Conservation (phyloP, 257 asterid genomes). For the Paulownia fortunei region DNA sequence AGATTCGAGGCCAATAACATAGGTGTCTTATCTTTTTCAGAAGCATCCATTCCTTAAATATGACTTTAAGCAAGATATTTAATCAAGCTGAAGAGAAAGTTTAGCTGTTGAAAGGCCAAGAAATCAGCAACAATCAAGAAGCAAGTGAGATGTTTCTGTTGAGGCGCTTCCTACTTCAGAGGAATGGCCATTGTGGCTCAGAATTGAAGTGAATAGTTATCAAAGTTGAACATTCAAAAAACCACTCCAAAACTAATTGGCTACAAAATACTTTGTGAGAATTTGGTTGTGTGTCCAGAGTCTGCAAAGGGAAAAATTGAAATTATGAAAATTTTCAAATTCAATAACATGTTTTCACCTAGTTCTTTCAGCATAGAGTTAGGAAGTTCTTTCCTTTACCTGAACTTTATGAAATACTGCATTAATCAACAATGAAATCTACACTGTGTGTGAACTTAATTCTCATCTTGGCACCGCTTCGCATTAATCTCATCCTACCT, state of each 20-base stretch:
- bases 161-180: background rate
- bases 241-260: background rate
- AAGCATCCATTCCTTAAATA: conserved; percentile 51
- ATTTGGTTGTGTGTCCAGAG: background rate
- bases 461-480: too few relatives aligned
- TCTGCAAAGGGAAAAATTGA: too few relatives aligned
- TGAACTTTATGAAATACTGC: background rate
- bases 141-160: background rate
- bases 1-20: conserved; percentile 53
- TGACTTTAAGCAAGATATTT: background rate
- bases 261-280: background rate
- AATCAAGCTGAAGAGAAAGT: background rate
- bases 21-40: conserved; percentile 60
- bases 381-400: too few relatives aligned
- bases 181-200: background rate
- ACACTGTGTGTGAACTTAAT: too few relatives aligned
- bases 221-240: background rate
- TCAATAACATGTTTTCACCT: too few relatives aligned
- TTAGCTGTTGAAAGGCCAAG: background rate
- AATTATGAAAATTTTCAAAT: too few relatives aligned
- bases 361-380: too few relatives aligned
- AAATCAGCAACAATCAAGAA: background rate
- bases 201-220: background rate
- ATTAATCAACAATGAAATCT: too few relatives aligned
- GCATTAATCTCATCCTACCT: too few relatives aligned